A percentile compares a stretch with the other conserved stretches of the same genome.
Evolutionary conservation across 352 stramenopile genomes (phyloP).

Genomic region (Pythium volutum): DNA sequence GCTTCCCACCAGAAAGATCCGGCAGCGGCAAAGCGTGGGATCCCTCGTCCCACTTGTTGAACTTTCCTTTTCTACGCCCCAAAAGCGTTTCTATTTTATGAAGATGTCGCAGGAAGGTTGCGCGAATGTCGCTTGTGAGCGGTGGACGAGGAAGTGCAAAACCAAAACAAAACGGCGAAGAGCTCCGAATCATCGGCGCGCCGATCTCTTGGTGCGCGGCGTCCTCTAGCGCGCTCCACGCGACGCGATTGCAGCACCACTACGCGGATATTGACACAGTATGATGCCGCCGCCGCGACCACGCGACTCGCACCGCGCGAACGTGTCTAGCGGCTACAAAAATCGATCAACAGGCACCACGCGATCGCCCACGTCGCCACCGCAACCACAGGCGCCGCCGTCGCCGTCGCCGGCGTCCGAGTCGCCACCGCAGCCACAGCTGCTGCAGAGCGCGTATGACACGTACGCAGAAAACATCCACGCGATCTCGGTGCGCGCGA

Average conservation of each 20-base stretch:
- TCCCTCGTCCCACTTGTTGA: constrained; percentile 1
- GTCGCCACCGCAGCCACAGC: constrained; percentile 6
- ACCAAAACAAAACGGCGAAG: not conserved
- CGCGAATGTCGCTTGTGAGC: constrained; percentile 17
- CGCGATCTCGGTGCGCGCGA: constrained; percentile 27
- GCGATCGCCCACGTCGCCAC: not conserved
- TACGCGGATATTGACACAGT: not conserved
- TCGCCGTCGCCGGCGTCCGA: not conserved
- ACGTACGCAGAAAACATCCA: constrained; percentile 30
- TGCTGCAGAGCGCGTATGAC: constrained; percentile 24
- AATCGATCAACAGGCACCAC: constrained; percentile 1
- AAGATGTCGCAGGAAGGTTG: constrained; percentile 11
- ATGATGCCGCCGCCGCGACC: constrained; percentile 2
- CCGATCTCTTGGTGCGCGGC: not conserved
- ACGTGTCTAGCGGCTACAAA: not conserved
- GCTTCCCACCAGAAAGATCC: not conserved
- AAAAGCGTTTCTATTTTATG: constrained; percentile 8
- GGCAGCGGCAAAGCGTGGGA: not conserved
- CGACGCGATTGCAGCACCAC: not conserved
- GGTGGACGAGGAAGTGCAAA: constrained; percentile 3
- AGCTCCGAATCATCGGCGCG: not conserved
- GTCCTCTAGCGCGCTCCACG: not conserved
- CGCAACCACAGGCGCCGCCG: not conserved
- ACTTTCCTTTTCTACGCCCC: not conserved
- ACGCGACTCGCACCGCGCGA: constrained; percentile 16